phyloP scores from a whole-genome alignment of 257 asterid species.

The Solanum appendiculatum region DNA sequence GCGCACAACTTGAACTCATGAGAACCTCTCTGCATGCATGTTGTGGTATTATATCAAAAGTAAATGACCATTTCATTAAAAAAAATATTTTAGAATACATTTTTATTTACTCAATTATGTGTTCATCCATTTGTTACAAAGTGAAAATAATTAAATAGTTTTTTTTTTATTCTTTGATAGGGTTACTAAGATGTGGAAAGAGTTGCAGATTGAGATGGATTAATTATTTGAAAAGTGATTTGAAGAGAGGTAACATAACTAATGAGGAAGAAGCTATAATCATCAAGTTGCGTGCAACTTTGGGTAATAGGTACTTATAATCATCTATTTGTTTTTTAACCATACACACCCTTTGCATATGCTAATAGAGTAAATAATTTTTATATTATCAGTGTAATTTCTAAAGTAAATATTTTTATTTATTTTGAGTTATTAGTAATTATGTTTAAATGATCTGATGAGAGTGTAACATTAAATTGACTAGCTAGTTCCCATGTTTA shows the following conservation, averaged over 20 bases:
- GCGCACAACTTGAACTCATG: no score
- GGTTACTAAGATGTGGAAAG: constrained; percentile 84
- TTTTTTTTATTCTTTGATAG: constrained; percentile 3
- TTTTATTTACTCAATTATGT: background rate
- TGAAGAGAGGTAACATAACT: constrained; percentile 79
- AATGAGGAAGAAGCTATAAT: constrained; percentile 52
- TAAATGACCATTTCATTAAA: no score
- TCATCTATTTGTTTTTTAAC: background rate
- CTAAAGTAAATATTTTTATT: no score
- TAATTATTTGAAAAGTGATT: constrained; percentile 66
- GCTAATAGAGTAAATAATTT: background rate
- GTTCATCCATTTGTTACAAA: background rate
- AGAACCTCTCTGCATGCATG: no score
- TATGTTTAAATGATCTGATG: no score
- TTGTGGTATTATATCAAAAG: background rate
- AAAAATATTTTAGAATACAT: no score
- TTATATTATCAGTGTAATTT: no score
- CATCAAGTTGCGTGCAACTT: constrained; percentile 55
- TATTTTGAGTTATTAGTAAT: background rate
- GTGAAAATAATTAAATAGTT: background rate
- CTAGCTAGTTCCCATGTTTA: background rate
- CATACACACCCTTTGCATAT: background rate
- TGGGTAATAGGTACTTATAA: constrained; percentile 53
- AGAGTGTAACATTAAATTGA: no score
- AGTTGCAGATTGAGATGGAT: constrained; percentile 90